These are phyloP conservation scores for Magnaporthiopsis rhizophila DNA, from an alignment of 2,329 filamentous ascomycete genomes.

Conservation along the genomic window DNA sequence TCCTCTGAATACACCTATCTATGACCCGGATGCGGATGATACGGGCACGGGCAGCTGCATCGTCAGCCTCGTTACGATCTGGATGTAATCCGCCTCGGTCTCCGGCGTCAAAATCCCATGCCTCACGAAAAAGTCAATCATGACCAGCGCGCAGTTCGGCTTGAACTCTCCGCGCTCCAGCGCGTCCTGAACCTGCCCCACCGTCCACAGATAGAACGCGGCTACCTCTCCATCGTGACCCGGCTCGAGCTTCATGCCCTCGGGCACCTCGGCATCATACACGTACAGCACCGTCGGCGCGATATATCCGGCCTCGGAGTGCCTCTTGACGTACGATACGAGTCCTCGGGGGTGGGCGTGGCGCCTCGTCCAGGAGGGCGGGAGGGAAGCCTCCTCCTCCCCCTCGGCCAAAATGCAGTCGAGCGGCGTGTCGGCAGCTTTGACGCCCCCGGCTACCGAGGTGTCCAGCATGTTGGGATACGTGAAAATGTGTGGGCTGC, in stretches of 20 bases:
- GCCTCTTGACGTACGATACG: slow-evolving; percentile 59
- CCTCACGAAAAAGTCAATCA: slow-evolving; percentile 75
- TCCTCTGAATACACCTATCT: no score
- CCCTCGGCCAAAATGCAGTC: slow-evolving; percentile 61
- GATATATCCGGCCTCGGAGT: slow-evolving; percentile 45
- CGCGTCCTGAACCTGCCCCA: slow-evolving; percentile 50
- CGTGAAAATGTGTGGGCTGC: slow-evolving; percentile 56
- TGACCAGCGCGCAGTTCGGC: slow-evolving; percentile 69
- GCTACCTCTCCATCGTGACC: slow-evolving; percentile 60
- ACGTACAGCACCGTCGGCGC: slow-evolving; percentile 64
- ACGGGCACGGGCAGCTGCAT: slow-evolving; percentile 33
- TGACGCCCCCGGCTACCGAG: slow-evolving; percentile 64
- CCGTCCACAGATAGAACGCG: slow-evolving; percentile 59
- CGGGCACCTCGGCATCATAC: slow-evolving; percentile 57
- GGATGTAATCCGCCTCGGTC: slow-evolving; percentile 63
- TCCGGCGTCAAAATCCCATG: slow-evolving; percentile 67
- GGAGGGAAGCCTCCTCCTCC: slow-evolving; percentile 62
- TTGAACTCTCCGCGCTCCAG: slow-evolving; percentile 69
- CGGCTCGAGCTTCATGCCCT: slow-evolving; percentile 48
- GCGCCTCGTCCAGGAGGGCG: slow-evolving; percentile 46
- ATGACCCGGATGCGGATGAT: no score
- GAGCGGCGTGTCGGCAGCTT: slow-evolving; percentile 52
- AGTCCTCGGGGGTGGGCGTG: slow-evolving; percentile 47
- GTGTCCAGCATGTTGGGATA: slow-evolving; percentile 67
- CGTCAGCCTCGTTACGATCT: slow-evolving; percentile 47